phyloP scores from a whole-genome alignment of 176 grass and related monocot species.

The Olyra latifolia region DNA sequence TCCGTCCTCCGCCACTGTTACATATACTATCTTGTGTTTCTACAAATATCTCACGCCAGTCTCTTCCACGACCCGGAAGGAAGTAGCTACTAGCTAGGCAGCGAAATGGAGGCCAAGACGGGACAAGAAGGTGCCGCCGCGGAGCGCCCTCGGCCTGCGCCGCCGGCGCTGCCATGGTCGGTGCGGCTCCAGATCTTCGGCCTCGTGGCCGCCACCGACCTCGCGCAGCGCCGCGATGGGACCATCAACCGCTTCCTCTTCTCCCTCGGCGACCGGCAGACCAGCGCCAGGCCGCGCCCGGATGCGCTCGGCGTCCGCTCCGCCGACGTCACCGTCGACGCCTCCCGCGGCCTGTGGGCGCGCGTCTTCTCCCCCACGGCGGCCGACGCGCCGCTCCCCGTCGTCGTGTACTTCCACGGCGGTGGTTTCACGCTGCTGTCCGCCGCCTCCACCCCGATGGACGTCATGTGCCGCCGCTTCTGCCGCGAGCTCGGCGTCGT shows the following conservation, averaged over 20 bases:
- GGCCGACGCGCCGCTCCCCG: neutral
- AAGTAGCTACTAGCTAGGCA: too few species aligned
- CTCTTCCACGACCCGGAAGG: neutral
- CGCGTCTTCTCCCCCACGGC: slow-evolving; percentile 36
- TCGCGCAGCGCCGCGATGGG: slow-evolving; percentile 36
- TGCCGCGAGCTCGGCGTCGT: slow-evolving; percentile 14
- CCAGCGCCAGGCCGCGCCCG: slow-evolving; percentile 4
- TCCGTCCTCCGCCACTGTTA: too few species aligned
- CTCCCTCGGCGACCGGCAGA: slow-evolving; percentile 34
- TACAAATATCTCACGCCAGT: too few species aligned
- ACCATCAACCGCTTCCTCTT: slow-evolving; percentile 48
- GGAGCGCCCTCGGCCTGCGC: too few species aligned
- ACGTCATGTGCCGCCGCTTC: slow-evolving; percentile 45
- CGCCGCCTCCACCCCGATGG: slow-evolving; percentile 28
- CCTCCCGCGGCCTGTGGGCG: slow-evolving; percentile 35
- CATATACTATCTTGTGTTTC: too few species aligned
- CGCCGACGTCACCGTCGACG: slow-evolving; percentile 39
- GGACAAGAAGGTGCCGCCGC: neutral
- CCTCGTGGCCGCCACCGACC: slow-evolving; percentile 6
- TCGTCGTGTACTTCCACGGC: slow-evolving; percentile 56
- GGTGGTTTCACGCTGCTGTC: slow-evolving; percentile 57
- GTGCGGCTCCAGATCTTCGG: slow-evolving; percentile 26
- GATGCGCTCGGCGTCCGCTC: slow-evolving; percentile 33
- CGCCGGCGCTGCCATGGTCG: slow-evolving; percentile 19
- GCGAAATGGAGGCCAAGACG: neutral